phyloP scores from a whole-genome alignment of 2,329 filamentous ascomycete genomes.

The Calonectria hongkongensis region DNA sequence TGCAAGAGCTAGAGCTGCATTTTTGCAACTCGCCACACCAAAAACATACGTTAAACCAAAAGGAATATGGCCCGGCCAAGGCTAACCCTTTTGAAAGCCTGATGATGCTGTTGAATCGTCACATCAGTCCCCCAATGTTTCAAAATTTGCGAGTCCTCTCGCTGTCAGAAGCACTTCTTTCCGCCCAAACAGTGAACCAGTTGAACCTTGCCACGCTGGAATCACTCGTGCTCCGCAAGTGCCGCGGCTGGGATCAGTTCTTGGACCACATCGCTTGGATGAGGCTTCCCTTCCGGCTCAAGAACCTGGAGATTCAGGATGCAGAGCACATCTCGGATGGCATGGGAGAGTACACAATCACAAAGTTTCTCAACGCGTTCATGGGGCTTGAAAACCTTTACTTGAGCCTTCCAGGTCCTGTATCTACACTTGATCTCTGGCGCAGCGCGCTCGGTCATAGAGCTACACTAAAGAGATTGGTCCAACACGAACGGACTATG shows the following conservation, averaged over 20 bases:
- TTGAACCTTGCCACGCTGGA: conserved; percentile 1
- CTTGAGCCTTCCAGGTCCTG: conserved; percentile 15
- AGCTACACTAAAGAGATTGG: conserved; percentile 28
- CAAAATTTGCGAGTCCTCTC: neutral
- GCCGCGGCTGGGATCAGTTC: conserved; percentile 9
- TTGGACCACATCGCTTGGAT: conserved; percentile 8
- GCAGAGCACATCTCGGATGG: conserved; percentile 17
- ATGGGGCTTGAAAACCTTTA: neutral
- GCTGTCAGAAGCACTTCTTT: neutral
- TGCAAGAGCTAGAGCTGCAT: conserved; percentile 2
- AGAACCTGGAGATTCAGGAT: conserved; percentile 22
- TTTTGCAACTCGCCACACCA: conserved; percentile 1
- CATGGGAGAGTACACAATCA: conserved; percentile 17
- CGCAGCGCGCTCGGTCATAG: neutral
- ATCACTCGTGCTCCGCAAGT: conserved; percentile 5
- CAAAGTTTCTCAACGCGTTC: conserved; percentile 7
- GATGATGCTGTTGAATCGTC: conserved; percentile 2
- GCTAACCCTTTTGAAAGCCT: conserved; percentile 15
- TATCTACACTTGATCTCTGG: conserved; percentile 27
- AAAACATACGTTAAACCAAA: conserved; percentile 9
- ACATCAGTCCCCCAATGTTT: neutral
- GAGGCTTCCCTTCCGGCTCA: conserved; percentile 8
- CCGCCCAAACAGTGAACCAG: neutral
- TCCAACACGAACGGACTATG: conserved; percentile 18
- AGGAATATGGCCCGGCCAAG: conserved; percentile 1